Base-by-base conservation (phyloP, 176 grass and related monocot genomes). In the Paspalum vaginatum region DNA sequence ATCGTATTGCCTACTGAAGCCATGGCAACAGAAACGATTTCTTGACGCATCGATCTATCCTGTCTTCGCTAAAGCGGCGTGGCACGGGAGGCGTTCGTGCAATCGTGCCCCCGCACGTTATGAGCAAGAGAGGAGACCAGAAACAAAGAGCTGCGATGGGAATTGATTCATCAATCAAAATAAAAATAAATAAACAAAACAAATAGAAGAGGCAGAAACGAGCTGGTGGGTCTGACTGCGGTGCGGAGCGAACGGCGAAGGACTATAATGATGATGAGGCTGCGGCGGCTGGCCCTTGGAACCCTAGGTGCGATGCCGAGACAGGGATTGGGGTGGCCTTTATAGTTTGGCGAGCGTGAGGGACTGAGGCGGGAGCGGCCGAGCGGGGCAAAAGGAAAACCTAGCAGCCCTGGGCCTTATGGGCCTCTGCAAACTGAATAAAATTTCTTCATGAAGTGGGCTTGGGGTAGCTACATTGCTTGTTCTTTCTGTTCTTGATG, bases 11-110 rank as follows among this genome's bases (percentile, higher is more conserved):
- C 83, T 86, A 91, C 83, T 44, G 40, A 81, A 25, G 68, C 0
- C 79, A 85, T 86, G 86, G 92, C 76, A 91, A 81, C 32, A 50
- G 83, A 87, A 94, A 94, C 79, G 88, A 91, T 91, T 84, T 91
- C 89, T 87, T 80, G 83, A 91, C 63, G 68, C 59, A 43, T 91
- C 58, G 51, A 84, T 94, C 26, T 86, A 67, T 80, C 70, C 81
- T 52, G 77, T 75, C 4, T 17, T 71, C 11, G 14, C 4, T 24
- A 6, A 7, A 22, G 68, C 45, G 22, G 45, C 13, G 22, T 13
- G 22, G 45, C 68, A 70, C 68, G 45, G 21, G 14, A 24, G 9
- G 32, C 3, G 32, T 32, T 3, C 32, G 32, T 32, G 32, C 45
- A 7, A 14, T 68, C 65, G 65, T 26, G 67, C 44, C 12, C 6